Conservation (phyloP, 768 basidiomycete genomes). For the Tulasnella sp. region DNA sequence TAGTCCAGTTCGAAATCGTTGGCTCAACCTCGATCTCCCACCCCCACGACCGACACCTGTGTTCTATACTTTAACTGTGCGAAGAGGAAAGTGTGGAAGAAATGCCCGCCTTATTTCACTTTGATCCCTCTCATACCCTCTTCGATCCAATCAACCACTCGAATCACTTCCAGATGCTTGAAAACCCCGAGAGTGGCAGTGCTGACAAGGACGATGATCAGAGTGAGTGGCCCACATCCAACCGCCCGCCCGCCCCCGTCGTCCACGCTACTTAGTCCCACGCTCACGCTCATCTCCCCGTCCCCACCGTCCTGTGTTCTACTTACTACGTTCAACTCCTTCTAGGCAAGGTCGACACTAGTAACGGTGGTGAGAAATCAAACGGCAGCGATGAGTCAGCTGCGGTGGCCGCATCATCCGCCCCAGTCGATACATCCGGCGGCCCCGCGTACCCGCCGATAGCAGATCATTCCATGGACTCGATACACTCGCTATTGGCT, state of each 20-base stretch:
- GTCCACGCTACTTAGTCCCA: background rate
- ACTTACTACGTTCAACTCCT: slow-evolving; percentile 1
- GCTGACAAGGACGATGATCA: no score
- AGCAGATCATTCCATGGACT: slow-evolving; percentile 10
- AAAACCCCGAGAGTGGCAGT: background rate
- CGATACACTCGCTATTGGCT: slow-evolving; percentile 5
- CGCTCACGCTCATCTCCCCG: slow-evolving; percentile 10
- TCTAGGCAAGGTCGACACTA: no score
- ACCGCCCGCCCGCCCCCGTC: background rate
- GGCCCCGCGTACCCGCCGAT: background rate
- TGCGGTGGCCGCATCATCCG: no score
- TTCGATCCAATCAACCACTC: background rate
- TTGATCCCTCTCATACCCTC: slow-evolving; percentile 6
- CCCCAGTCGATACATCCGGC: background rate
- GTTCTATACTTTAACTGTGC: slow-evolving; percentile 11
- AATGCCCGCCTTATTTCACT: slow-evolving; percentile 8
- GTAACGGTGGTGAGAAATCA: no score
- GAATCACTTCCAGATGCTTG: background rate
- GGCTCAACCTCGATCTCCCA: no score
- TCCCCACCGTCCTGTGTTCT: slow-evolving; percentile 10
- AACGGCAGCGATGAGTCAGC: no score
- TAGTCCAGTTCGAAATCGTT: no score
- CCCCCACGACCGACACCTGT: no score
- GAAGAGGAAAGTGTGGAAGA: slow-evolving; percentile 13
- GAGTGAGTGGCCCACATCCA: no score